Conservation (phyloP, 2,329 filamentous ascomycete genomes). For the Clarireedia monteithiana region DNA sequence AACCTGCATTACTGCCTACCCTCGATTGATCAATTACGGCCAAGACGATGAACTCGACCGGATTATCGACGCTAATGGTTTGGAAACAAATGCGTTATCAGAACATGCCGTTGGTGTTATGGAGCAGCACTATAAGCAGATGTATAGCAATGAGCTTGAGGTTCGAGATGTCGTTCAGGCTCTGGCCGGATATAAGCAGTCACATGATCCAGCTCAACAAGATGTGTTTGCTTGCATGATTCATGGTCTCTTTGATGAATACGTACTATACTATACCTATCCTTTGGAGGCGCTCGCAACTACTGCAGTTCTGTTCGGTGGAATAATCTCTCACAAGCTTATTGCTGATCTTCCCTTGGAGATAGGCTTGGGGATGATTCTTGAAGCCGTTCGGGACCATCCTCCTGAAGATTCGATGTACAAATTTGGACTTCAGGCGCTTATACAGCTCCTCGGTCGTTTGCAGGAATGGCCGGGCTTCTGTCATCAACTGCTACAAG, state of each 20-base stretch:
- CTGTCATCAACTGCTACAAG: conserved; percentile 75
- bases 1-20: conserved; percentile 85
- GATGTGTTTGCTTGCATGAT: conserved; percentile 99
- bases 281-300: conserved; percentile 93
- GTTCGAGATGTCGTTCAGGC: conserved; percentile 80
- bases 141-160: conserved; percentile 89
- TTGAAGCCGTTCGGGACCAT: conserved; percentile 90
- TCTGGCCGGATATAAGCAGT: conserved; percentile 81
- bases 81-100: conserved; percentile 73
- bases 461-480: conserved; percentile 94
- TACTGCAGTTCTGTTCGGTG: conserved; percentile 92
- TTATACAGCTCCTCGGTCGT: conserved; percentile 78
- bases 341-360: conserved; percentile 86
- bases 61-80: conserved; percentile 79
- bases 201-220: conserved; percentile 74
- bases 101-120: conserved; percentile 78
- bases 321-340: conserved; percentile 89
- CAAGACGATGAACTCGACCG: conserved; percentile 71
- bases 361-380: conserved; percentile 91
- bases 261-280: conserved; percentile 90
- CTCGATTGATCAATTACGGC: conserved; percentile 90
- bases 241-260: conserved; percentile 94
- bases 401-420: conserved; percentile 84
- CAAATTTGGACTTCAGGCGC: conserved; percentile 91
- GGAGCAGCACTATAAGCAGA: conserved; percentile 96